Conservation (phyloP, 2,329 filamentous ascomycete genomes). For the Aspergillus neoniger region DNA sequence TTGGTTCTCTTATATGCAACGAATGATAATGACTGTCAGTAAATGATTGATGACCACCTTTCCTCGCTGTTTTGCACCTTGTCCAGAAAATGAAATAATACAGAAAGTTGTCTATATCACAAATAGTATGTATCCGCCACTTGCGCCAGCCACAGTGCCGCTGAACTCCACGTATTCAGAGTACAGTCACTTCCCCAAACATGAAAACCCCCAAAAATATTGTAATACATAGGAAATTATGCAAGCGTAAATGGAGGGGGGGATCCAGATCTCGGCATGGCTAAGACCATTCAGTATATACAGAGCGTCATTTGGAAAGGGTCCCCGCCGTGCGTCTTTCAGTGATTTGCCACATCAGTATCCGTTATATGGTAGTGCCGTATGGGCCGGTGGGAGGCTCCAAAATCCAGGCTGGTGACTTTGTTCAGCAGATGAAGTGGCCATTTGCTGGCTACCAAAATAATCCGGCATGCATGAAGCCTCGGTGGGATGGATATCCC, state of each 20-base stretch:
- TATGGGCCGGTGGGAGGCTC: slow-evolving; percentile 14
- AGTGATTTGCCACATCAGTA: slow-evolving; percentile 7
- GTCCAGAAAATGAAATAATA: not conserved
- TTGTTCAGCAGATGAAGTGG: slow-evolving; percentile 9
- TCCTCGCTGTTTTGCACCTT: not conserved
- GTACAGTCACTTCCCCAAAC: not conserved
- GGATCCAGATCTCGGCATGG: not conserved
- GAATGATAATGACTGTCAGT: too few relatives aligned
- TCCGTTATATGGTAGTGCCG: slow-evolving; percentile 17
- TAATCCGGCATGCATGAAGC: slow-evolving; percentile 19
- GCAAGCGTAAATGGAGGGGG: not conserved
- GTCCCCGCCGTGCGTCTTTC: not conserved
- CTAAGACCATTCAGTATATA: not conserved
- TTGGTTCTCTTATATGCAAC: too few relatives aligned
- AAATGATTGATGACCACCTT: too few relatives aligned
- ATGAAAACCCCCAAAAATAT: not conserved
- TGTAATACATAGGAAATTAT: not conserved
- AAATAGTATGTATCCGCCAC: not conserved
- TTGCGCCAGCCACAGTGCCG: not conserved
- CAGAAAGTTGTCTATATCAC: not conserved
- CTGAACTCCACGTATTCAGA: not conserved
- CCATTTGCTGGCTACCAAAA: slow-evolving; percentile 21
- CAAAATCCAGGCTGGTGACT: slow-evolving; percentile 15
- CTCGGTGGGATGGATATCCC: slow-evolving; percentile 9
- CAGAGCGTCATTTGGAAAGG: not conserved